Base-by-base conservation (phyloP, 768 basidiomycete genomes). In the Floccularia luteovirens region DNA sequence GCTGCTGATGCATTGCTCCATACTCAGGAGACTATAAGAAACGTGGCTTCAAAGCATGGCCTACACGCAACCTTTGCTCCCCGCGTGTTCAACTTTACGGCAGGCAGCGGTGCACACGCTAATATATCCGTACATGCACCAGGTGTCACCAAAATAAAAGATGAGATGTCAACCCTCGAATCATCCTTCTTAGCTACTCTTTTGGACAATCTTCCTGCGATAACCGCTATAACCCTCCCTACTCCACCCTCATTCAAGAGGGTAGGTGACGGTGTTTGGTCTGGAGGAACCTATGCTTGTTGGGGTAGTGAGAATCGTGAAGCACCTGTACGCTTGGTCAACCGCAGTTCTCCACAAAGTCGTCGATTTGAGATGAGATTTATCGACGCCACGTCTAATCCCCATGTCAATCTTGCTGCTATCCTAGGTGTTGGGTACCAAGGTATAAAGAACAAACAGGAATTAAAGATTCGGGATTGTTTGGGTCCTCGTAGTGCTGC, bases 241-340 rank as follows among this genome's bases (percentile, higher is more conserved):
- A 72, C 71, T 1, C 49, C 60, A 0, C 67, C 74, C 0, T 88
- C 85, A 3, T 88, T 82, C 57, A 60, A 66, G 16, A 74, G 84
- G 5, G 67, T 87, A 60, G 33, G 41, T 2, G 84, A 88, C 47
- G 79, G 80, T 3, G 68, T 74, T 12, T 84, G 80, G 80, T 68
- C 76, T 0, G 82, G 84, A 17, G 84, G 84, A 6, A 86, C 82
- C 1, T 83, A 75, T 51, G 69, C 75, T 33, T 65, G 59, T 44
- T 87, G 79, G 77, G 84, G 84, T 0, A 67, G 68, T 10, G 79
- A 85, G 32, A 82, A 83, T 57, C 74, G 78, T 37, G 83, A 87
- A 53, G 63, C 68, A 0, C 74, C 80, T 1, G 52, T 87, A 1
- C 79, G 84, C 3, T 59, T 85, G 14, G 67, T 67, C 44, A 78